A percentile compares a stretch with the other conserved stretches of the same genome.
Evolutionary conservation across 1,284 basidiomycete genomes (phyloP).

Genomic region (Tranzscheliella williamsii): DNA sequence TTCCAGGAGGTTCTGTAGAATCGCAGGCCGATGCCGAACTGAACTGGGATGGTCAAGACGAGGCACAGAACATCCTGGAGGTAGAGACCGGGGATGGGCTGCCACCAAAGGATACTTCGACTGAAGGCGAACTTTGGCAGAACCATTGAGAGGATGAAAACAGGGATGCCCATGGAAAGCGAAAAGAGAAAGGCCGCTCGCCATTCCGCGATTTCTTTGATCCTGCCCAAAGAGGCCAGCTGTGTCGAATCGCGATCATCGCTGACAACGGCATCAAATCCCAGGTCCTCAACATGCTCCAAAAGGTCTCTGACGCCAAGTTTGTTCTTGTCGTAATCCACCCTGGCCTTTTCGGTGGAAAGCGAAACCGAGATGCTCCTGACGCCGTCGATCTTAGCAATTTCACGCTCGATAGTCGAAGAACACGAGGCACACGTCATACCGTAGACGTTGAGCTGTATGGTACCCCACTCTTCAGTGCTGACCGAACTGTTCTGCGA

Average conservation of each 20-base stretch:
- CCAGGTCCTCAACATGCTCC: conserved; percentile 71
- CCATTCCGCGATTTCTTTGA: conserved; percentile 92
- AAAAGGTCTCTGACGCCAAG: conserved; percentile 51
- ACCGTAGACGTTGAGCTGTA: conserved; percentile 75
- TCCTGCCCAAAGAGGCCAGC: conserved; percentile 82
- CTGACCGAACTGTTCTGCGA: background rate
- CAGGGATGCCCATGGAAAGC: conserved; percentile 81
- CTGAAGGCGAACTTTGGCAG: conserved; percentile 67
- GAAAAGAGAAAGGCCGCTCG: conserved; percentile 76
- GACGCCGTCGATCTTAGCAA: conserved; percentile 68
- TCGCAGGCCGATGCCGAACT: conserved; percentile 84
- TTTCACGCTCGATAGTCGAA: conserved; percentile 73
- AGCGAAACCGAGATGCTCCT: conserved; percentile 44
- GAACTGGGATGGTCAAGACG: conserved; percentile 84
- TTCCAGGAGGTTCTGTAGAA: conserved; percentile 92
- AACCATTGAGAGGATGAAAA: conserved; percentile 90
- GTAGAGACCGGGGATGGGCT: conserved; percentile 66
- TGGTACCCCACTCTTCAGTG: conserved; percentile 5
- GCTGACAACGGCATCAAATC: conserved; percentile 83
- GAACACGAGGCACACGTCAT: conserved; percentile 87
- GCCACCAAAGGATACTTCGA: conserved; percentile 51
- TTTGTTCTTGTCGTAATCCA: conserved; percentile 41
- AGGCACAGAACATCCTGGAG: conserved; percentile 82
- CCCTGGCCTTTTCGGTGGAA: conserved; percentile 43
- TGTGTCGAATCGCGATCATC: conserved; percentile 83